A percentile compares a stretch with the other conserved stretches of the same genome.
Conservation (phyloP, 345 rosid genomes). For the Sisymbrium altissimum region DNA sequence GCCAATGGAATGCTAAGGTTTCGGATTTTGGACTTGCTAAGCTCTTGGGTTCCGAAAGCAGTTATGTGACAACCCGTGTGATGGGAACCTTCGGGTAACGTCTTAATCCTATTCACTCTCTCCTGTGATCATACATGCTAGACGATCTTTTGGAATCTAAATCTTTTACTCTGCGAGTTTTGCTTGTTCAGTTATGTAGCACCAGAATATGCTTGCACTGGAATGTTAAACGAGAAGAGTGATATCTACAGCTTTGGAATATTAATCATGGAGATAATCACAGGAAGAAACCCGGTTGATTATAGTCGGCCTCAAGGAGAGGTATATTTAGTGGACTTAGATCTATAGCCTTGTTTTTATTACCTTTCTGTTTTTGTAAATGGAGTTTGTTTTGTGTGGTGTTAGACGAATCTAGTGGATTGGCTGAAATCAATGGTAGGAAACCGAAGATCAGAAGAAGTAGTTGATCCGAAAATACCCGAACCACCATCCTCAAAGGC, state of each 20-base stretch:
- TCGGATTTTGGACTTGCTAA: slow-evolving; percentile 97
- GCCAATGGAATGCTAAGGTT: slow-evolving; percentile 88
- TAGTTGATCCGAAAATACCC: slow-evolving; percentile 75
- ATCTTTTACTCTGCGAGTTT: neutral
- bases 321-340: slow-evolving; percentile 35
- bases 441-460: slow-evolving; percentile 71
- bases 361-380: neutral
- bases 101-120: neutral
- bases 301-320: slow-evolving; percentile 83
- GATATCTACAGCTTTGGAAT: slow-evolving; percentile 88
- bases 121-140: neutral
- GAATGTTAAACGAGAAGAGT: slow-evolving; percentile 75
- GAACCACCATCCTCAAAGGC: slow-evolving; percentile 76
- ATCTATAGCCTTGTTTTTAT: neutral
- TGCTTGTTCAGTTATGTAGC: slow-evolving; percentile 64
- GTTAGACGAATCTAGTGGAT: slow-evolving; percentile 85
- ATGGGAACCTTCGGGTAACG: slow-evolving; percentile 96
- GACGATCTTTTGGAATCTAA: neutral
- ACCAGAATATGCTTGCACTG: slow-evolving; percentile 95
- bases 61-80: slow-evolving; percentile 86
- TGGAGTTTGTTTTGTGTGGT: neutral
- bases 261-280: slow-evolving; percentile 78
- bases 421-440: slow-evolving; percentile 89
- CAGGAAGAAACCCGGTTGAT: slow-evolving; percentile 93
- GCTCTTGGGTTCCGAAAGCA: slow-evolving; percentile 66